A percentile compares a stretch with the other conserved stretches of the same genome.
These are phyloP conservation scores for Umbilicaria muhlenbergii DNA, from an alignment of 495 filamentous ascomycete genomes.

Conservation along the genomic window DNA sequence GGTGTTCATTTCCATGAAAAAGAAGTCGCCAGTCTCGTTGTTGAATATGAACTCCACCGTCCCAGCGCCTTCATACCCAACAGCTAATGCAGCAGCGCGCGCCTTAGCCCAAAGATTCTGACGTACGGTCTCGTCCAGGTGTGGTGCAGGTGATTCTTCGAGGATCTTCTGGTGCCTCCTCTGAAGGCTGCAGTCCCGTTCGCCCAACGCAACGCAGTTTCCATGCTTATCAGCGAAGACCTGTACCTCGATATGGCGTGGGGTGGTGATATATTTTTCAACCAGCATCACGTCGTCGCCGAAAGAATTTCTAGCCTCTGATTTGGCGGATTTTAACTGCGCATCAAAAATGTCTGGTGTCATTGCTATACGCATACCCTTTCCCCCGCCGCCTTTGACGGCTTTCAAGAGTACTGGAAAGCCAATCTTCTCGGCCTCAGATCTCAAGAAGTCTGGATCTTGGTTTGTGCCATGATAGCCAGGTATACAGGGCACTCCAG, in stretches of 20 bases:
- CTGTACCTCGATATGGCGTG: slow-evolving; percentile 94
- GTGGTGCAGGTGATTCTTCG: slow-evolving; percentile 87
- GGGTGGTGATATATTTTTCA: slow-evolving; percentile 90
- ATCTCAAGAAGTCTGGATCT: slow-evolving; percentile 50
- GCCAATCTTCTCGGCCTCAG: slow-evolving; percentile 62
- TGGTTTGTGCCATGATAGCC: slow-evolving; percentile 90
- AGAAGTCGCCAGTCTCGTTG: slow-evolving; percentile 84
- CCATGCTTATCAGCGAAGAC: slow-evolving; percentile 88
- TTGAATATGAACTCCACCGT: slow-evolving; percentile 99
- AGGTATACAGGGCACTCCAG: slow-evolving; percentile 88
- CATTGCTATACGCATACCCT: slow-evolving; percentile 93
- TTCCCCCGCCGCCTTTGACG: slow-evolving; percentile 90
- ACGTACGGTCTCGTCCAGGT: slow-evolving; percentile 61
- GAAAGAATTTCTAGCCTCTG: slow-evolving; percentile 81
- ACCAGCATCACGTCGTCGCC: slow-evolving; percentile 94
- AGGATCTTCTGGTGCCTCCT: slow-evolving; percentile 92
- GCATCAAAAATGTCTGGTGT: slow-evolving; percentile 60
- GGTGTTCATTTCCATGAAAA: slow-evolving; percentile 99
- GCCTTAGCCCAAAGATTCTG: slow-evolving; percentile 92
- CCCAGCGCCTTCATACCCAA: slow-evolving; percentile 89
- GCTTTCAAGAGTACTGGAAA: slow-evolving; percentile 95
- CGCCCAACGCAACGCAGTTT: slow-evolving; percentile 69
- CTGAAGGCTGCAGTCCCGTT: slow-evolving; percentile 79
- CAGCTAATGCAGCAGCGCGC: slow-evolving; percentile 71
- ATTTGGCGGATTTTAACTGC: slow-evolving; percentile 74